Base-by-base conservation (phyloP, 129 eudicot species). In the Artemisia annua region DNA sequence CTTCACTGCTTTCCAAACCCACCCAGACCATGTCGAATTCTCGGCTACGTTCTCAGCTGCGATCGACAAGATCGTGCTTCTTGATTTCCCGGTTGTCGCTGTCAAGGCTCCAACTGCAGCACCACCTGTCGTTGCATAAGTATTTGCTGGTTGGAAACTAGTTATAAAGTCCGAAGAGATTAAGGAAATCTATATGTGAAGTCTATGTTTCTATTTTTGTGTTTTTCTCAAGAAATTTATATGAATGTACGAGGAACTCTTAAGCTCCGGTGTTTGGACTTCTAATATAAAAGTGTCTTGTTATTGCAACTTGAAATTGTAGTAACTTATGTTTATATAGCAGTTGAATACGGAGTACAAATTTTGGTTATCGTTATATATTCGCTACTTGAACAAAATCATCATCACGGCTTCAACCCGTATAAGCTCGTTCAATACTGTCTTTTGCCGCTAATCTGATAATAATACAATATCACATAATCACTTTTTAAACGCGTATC, bases 51-150 rank as follows among this genome's bases (percentile, higher is more conserved):
- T 90, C 69, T 81, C 96, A 0, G 71, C 87, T 0, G 97, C 84
- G 1, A 79, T 94, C n/a, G 91, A 90, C 4, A 90, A 94, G 65
- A 86, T 90, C 54, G 80, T 90, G 70, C 79, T 94, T 20, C 96
- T 94, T 69, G 97, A 94, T 80, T 94, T 94, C 81, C 97, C 97
- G 3, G 79, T 85, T 32, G 80, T 84, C 19, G 63, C 75, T 22
- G 84, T 82, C 86, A 91, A 91, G 82, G 74, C 88, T 11, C n/a
- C 70, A 26, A 28, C 76, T 0, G 73, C 72, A 62, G 68, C 63
- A 66, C 11, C 63, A 66, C 11, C 1, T 13, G 76, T 13, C 62
- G 57, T 46, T 11, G 35, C 15, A 0, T 22, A 5, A 51, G 54
- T 12, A 16, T 53, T 11, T 50, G 43, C n/a, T 48, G 1, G 61